A percentile compares a stretch with the other conserved stretches of the same genome.
Conservation (phyloP, 1,284 basidiomycete genomes). For the Gomphus bonarii region DNA sequence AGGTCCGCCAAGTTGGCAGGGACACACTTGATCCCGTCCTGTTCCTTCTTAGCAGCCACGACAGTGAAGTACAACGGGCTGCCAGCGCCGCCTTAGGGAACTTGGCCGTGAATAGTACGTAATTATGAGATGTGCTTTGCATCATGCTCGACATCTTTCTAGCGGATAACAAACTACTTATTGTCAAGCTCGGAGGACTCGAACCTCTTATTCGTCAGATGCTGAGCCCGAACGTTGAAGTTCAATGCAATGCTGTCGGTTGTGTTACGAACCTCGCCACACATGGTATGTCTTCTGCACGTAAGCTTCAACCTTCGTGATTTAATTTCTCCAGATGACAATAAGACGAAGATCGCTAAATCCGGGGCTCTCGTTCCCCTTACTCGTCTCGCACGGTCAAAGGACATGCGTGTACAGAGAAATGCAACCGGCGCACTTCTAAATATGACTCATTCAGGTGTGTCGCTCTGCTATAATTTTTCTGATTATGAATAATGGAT, state of each 20-base stretch:
- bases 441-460: conserved; percentile 99
- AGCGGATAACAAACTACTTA: conserved; percentile 99
- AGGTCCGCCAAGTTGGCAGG: conserved; percentile 92
- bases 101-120: conserved; percentile 93
- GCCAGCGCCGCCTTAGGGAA: conserved; percentile 98
- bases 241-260: conserved; percentile 99
- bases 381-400: conserved; percentile 91
- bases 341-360: conserved; percentile 99
- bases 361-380: conserved; percentile 96
- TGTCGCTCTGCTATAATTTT: conserved; percentile 17
- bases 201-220: conserved; percentile 98
- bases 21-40: conserved; percentile 98
- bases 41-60: conserved; percentile 95
- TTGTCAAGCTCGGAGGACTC: conserved; percentile 95
- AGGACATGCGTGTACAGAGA: conserved; percentile 98
- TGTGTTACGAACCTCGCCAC: conserved; percentile 99
- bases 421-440: conserved; percentile 97
- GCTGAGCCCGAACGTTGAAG: conserved; percentile 98
- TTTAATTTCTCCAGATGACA: conserved; percentile 59
- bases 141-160: conserved; percentile 5
- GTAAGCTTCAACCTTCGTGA: conserved; percentile 19
- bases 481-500: neutral
- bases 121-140: conserved; percentile 14
- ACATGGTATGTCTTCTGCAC: conserved; percentile 51
- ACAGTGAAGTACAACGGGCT: conserved; percentile 97